Evolutionary conservation across 495 filamentous ascomycete genomes (phyloP).

Genomic region (Lophium mytilinum): DNA sequence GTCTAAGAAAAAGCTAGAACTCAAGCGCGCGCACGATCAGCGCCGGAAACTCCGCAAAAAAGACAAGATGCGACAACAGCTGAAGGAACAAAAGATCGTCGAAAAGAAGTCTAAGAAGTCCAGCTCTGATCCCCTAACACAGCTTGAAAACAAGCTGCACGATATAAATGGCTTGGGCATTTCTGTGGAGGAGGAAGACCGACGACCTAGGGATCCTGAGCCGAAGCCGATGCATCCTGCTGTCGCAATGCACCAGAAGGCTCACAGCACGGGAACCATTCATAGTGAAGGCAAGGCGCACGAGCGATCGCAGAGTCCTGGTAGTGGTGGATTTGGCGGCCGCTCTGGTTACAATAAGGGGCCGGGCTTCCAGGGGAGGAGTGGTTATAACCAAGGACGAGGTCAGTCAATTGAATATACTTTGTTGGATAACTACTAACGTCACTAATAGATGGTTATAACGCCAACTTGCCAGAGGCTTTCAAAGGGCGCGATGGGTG

Average conservation of each 20-base stretch:
- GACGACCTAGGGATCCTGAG: slow-evolving; percentile 8
- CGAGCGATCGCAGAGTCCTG: slow-evolving; percentile 18
- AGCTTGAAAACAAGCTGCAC: slow-evolving; percentile 15
- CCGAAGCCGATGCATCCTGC: slow-evolving; percentile 10
- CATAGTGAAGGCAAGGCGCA: not conserved
- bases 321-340: slow-evolving; percentile 15
- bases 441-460: not conserved
- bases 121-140: not conserved
- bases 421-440: not conserved
- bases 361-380: slow-evolving; percentile 3
- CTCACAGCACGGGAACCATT: slow-evolving; percentile 11
- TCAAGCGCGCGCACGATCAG: slow-evolving; percentile 19
- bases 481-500: not conserved
- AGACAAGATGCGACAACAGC: slow-evolving; percentile 23
- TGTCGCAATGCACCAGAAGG: slow-evolving; percentile 14
- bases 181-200: slow-evolving; percentile 14
- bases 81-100: slow-evolving; percentile 19
- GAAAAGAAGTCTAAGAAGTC: slow-evolving; percentile 11
- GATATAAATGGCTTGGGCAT: slow-evolving; percentile 22
- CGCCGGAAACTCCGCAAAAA: slow-evolving; percentile 18
- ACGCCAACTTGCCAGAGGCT: not conserved
- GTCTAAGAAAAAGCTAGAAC: slow-evolving; percentile 28
- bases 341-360: slow-evolving; percentile 17
- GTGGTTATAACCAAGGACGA: slow-evolving; percentile 10
- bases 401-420: slow-evolving; percentile 8